Evolutionary conservation across 768 basidiomycete species (phyloP), one percentile per base, ranked within the genome.

Genomic region (Leccinum obscurum): DNA sequence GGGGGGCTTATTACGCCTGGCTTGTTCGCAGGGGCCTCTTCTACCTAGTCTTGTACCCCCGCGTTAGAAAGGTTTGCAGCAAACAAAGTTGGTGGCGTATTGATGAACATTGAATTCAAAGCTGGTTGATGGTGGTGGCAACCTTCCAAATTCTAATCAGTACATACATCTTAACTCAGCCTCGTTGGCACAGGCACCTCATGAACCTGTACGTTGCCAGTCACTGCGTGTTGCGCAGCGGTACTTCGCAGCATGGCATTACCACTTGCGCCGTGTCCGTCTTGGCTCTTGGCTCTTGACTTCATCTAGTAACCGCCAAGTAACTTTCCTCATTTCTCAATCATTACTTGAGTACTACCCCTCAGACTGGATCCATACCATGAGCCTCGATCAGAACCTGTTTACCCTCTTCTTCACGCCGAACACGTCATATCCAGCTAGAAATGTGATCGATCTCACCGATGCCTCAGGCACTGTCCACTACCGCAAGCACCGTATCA

Each of bases 311-410:
- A n/a, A 44, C 3, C 35, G 2, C 35, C 35, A 37, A 37, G 14
- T 37, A 4, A 44, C n/a, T n/a, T n/a, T n/a, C 41, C n/a, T 20
- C 41, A 20, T 46, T 20, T 6, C 44, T 9, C n/a, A 20, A 20
- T 10, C 39, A 41, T 9, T 8, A 32, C 30, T 32, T 0, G 7
- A 17, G 1, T 39, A 39, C 15, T 13, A 5, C 35, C 13, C 13
- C 28, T 0, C 28, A 30, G 8, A 30, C 28, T 37, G 3, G 37
- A 37, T 41, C 39, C 17, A 11, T 24, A 6, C 9, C 28, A 93
- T 93, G 92, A 90, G 90, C 69, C 77, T 94, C 57, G 92, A 93
- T 72, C 83, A 91, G 72, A 93, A 93, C 71, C 77, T 94, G 11
- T 94, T 93, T 77, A 93, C 92, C 3, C 85, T 94, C 57, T 74